Conservation (phyloP, 192 early-diverging fungal genomes). For the Chytriomyces sp. region DNA sequence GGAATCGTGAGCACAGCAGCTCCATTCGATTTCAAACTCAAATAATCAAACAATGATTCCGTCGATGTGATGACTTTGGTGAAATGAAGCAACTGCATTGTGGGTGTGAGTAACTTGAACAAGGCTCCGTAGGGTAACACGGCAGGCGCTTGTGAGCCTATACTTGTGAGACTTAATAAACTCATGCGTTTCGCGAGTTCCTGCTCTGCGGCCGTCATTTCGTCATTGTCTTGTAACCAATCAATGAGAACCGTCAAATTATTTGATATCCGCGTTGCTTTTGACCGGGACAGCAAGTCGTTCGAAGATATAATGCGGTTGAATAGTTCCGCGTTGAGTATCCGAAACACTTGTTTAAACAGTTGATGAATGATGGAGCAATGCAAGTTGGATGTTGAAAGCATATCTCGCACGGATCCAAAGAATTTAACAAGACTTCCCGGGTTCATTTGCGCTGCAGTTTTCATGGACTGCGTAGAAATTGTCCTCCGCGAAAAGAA, state of each 20-base stretch:
- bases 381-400: constrained; percentile 79
- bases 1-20: constrained; percentile 58
- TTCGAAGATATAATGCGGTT: constrained; percentile 83
- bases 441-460: constrained; percentile 56
- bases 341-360: constrained; percentile 79
- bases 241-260: constrained; percentile 58
- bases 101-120: constrained; percentile 65
- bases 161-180: background rate
- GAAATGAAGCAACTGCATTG: constrained; percentile 82
- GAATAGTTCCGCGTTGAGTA: constrained; percentile 77
- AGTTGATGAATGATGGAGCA: constrained; percentile 73
- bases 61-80: constrained; percentile 79
- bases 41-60: constrained; percentile 73
- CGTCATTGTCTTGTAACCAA: constrained; percentile 8
- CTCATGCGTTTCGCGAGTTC: constrained; percentile 57
- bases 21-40: constrained; percentile 68
- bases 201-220: constrained; percentile 35
- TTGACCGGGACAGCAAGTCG: constrained; percentile 75
- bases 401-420: constrained; percentile 65
- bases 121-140: constrained; percentile 17
- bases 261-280: constrained; percentile 83
- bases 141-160: background rate
- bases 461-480: background rate
- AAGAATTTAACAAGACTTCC: constrained; percentile 75
- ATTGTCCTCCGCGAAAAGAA: background rate